These are phyloP conservation scores for Sugiyamaella paludigena DNA, from an alignment of 1,139 yeast genomes.

Conservation along the genomic window DNA sequence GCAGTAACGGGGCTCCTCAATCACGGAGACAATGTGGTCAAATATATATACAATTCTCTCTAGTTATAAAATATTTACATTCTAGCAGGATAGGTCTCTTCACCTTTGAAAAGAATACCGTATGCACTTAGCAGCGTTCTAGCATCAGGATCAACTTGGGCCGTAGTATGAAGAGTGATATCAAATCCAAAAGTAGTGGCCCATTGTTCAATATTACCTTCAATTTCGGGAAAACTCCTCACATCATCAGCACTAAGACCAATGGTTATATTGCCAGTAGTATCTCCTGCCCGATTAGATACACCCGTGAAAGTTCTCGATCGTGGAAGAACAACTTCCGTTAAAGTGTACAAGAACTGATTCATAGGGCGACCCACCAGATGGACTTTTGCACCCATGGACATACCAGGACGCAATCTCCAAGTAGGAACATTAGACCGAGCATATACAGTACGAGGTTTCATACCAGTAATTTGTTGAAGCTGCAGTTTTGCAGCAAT, in stretches of 20 bases:
- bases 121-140: constrained; percentile 76
- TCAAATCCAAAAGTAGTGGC: constrained; percentile 85
- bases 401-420: constrained; percentile 84
- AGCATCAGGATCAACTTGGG: constrained; percentile 92
- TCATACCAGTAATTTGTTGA: constrained; percentile 90
- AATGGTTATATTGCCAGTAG: constrained; percentile 79
- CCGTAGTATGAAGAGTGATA: constrained; percentile 80
- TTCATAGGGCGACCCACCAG: constrained; percentile 79
- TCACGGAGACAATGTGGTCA: neutral
- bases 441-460: constrained; percentile 71
- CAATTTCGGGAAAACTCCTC: constrained; percentile 88
- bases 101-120: constrained; percentile 74
- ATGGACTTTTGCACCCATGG: constrained; percentile 86
- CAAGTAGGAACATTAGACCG: constrained; percentile 81
- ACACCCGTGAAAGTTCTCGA: constrained; percentile 85
- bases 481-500: constrained; percentile 77
- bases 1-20: neutral
- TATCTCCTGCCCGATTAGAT: constrained; percentile 74
- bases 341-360: constrained; percentile 80
- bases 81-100: constrained; percentile 43
- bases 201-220: constrained; percentile 86
- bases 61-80: constrained; percentile 23
- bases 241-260: constrained; percentile 79
- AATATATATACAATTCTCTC: constrained; percentile 2
- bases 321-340: constrained; percentile 91